phyloP scores from a whole-genome alignment of 441 rosid species.

The Mallotus repandus region DNA sequence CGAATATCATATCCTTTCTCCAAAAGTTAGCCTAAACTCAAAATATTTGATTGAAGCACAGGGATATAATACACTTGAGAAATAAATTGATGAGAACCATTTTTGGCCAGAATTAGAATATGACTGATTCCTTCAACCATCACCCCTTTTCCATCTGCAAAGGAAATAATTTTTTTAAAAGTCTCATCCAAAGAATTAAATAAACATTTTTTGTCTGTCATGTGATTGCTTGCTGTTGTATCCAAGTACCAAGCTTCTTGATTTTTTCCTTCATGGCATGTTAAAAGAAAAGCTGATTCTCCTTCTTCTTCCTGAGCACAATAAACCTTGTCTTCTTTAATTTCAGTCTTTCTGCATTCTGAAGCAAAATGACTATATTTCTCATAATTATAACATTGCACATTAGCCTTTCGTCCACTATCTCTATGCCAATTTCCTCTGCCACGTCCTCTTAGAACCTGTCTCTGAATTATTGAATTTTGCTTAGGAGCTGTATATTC shows the following conservation, averaged over 20 bases:
- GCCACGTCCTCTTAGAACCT: too few relatives aligned
- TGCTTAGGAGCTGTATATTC: too few relatives aligned
- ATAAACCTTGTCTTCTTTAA: not conserved
- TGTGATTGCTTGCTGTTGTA: not conserved
- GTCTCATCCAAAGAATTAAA: not conserved
- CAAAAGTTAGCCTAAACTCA: slow-evolving; percentile 1
- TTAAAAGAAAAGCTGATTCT: too few relatives aligned
- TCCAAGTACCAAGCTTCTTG: not conserved
- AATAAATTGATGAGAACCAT: not conserved
- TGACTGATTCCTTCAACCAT: not conserved
- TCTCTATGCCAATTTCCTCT: too few relatives aligned
- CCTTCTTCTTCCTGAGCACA: not conserved
- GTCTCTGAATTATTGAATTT: too few relatives aligned
- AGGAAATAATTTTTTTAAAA: not conserved
- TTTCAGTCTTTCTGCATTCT: not conserved
- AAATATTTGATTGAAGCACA: not conserved
- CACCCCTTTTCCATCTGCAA: not conserved
- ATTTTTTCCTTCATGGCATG: not conserved
- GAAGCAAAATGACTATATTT: slow-evolving; percentile 12
- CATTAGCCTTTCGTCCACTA: not conserved
- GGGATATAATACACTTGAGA: slow-evolving; percentile 7
- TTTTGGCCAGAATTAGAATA: not conserved
- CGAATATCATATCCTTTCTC: slow-evolving; percentile 10
- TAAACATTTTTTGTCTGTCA: not conserved
- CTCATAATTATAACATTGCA: slow-evolving; percentile 5